Base-by-base conservation (phyloP, 768 basidiomycete genomes). In the Leccinum aurantiacum region DNA sequence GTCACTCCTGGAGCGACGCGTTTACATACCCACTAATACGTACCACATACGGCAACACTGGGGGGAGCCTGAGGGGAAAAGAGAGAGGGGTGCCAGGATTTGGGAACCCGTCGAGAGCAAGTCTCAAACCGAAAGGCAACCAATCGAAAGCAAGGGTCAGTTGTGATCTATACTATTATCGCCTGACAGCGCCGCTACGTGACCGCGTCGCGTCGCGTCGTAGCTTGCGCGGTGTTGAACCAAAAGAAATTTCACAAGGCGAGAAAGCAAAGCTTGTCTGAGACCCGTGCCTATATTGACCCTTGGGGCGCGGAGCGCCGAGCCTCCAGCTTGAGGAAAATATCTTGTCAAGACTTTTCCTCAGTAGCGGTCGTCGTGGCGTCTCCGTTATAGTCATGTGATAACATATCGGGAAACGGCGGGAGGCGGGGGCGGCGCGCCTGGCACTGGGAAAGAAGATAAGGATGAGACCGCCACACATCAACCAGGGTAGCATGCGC, bases 301-400 rank as follows among this genome's bases (percentile, higher is more conserved):
- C 46, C 48, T 47, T 54, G 53, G 0, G 27, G 41, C 5, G 19
- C 44, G 5, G 19, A 19, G 19, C 44, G 44, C 44, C 19, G 10
- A 25, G 33, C 47, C 24, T 29, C 41, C 24, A 8, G 14, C 41
- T 3, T 41, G 38, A 41, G 17, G 17, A 8, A 50, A 35, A 50
- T 37, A 53, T 9, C 15, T 50, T 27, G 25, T 25, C n/a, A 37
- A 37, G 52, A 50, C 60, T 37, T 59, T 51, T 44, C 9, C 41
- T 44, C 41, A 19, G 19, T 9, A 51, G 17, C 19, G 37, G 19
- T 46, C 69, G 31, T 68, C 14, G 67, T 69, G 67, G 69, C 67
- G 55, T 19, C 27, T 54, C 8, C n/a, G 19, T 58, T 22, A 54
- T 37, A 29, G 38, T 48, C 46, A 50, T 54, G 44, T 54, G 56